A percentile compares a stretch with the other conserved stretches of the same genome.
Conservation (phyloP, 805 yeast genomes). For the Zygotorulaspora danielsina region DNA sequence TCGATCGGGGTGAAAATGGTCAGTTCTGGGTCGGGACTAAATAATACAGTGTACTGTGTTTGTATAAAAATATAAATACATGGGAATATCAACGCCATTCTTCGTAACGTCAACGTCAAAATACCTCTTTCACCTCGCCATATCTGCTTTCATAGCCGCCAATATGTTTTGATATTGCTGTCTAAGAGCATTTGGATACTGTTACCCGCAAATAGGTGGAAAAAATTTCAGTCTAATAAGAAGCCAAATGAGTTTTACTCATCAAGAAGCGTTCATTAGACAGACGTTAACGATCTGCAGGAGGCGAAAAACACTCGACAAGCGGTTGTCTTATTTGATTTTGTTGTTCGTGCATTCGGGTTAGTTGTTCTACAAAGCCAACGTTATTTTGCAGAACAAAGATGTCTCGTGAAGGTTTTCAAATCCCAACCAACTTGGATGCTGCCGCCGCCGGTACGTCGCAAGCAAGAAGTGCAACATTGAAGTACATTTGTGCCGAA, state of each 20-base stretch:
- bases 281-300: not conserved
- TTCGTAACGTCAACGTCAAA: too few species aligned
- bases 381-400: slow-evolving; percentile 1
- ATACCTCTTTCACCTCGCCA: too few species aligned
- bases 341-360: too few species aligned
- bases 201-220: slow-evolving; percentile 1
- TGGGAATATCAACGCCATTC: too few species aligned
- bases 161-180: too few species aligned
- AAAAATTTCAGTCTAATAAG: slow-evolving; percentile 1
- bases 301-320: too few species aligned
- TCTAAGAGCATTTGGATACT: too few species aligned
- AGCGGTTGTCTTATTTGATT: too few species aligned
- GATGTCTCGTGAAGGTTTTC: slow-evolving; percentile 78
- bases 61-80: too few species aligned
- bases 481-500: slow-evolving; percentile 92
- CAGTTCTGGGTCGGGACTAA: slow-evolving; percentile 35
- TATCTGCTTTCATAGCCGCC: too few species aligned
- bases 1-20: slow-evolving; percentile 41
- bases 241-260: not conserved
- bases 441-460: slow-evolving; percentile 83
- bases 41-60: slow-evolving; percentile 4
- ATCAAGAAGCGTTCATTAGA: too few species aligned
- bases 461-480: slow-evolving; percentile 70
- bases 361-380: too few species aligned
- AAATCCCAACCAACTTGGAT: slow-evolving; percentile 73